Percentiles rank a stretch among this genome's conserved stretches.
Conservation (phyloP, 495 filamentous ascomycete species). For the Aspergillus ostianus region DNA sequence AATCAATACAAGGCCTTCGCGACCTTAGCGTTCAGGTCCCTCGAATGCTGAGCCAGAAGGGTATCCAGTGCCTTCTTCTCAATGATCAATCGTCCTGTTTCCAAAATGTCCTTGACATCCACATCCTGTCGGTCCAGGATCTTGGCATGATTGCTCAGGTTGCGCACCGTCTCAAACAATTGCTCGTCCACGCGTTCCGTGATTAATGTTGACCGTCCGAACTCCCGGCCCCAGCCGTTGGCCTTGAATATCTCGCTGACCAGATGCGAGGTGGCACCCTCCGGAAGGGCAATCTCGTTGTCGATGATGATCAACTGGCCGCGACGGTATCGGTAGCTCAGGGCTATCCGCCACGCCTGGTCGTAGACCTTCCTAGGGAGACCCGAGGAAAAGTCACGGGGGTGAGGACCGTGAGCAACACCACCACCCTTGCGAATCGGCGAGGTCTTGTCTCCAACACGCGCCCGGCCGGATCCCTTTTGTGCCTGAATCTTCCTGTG, state of each 20-base stretch:
- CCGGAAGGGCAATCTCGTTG: constrained; percentile 61
- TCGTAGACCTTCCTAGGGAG: constrained; percentile 92
- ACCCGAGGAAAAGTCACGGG: constrained; percentile 80
- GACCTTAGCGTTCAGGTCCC: constrained; percentile 55
- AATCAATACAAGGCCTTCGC: constrained; percentile 37
- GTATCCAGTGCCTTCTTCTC: constrained; percentile 76
- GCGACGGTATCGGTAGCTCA: constrained; percentile 83
- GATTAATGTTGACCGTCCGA: constrained; percentile 77
- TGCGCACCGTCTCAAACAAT: constrained; percentile 48
- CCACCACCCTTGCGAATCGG: constrained; percentile 85
- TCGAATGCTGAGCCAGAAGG: constrained; percentile 73
- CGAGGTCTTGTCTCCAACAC: constrained; percentile 75
- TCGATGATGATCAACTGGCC: constrained; percentile 85
- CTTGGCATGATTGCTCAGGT: constrained; percentile 62
- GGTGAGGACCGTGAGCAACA: constrained; percentile 80
- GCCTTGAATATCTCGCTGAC: constrained; percentile 61
- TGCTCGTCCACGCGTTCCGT: constrained; percentile 47
- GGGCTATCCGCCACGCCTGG: constrained; percentile 89
- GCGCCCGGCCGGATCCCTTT: constrained; percentile 80
- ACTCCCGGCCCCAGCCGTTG: constrained; percentile 68
- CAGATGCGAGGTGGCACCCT: constrained; percentile 54
- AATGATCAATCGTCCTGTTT: constrained; percentile 79
- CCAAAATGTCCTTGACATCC: constrained; percentile 90
- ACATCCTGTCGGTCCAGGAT: constrained; percentile 70
- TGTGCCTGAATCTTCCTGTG: constrained; percentile 74